Percentiles rank a stretch among this genome's conserved stretches.
Conservation (phyloP, 2,329 filamentous ascomycete genomes). For the Cladophialophora immunda region DNA sequence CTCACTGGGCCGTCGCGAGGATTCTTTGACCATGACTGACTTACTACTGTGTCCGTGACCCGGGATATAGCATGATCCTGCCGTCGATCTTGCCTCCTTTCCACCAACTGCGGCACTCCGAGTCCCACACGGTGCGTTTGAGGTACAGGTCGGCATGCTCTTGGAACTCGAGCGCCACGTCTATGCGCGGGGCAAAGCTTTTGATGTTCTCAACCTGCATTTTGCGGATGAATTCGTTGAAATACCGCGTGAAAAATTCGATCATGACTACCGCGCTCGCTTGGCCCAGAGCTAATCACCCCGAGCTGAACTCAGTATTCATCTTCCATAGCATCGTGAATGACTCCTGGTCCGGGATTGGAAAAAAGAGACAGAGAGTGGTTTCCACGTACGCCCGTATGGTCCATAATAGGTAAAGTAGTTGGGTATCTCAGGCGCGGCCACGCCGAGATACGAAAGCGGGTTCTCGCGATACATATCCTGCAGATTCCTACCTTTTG, state of each 20-base stretch:
- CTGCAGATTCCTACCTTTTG: slow-evolving; percentile 24
- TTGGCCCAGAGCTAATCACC: slow-evolving; percentile 42
- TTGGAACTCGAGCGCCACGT: slow-evolving; percentile 58
- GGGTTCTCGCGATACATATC: slow-evolving; percentile 29
- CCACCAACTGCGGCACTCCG: not conserved
- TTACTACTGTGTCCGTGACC: slow-evolving; percentile 1
- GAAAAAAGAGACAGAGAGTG: no score
- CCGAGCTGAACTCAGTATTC: no score
- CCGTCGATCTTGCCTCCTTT: not conserved
- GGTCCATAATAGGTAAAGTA: slow-evolving; percentile 42
- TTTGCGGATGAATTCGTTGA: slow-evolving; percentile 31
- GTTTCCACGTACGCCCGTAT: no score
- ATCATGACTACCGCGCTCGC: slow-evolving; percentile 27
- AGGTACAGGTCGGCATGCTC: slow-evolving; percentile 57
- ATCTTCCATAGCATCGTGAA: no score
- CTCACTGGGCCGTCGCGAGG: no score
- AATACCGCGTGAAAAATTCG: slow-evolving; percentile 24
- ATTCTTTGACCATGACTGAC: no score
- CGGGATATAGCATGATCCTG: not conserved
- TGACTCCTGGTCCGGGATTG: no score
- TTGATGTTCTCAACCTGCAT: slow-evolving; percentile 36
- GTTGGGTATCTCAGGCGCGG: slow-evolving; percentile 40
- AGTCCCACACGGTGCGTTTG: slow-evolving; percentile 41
- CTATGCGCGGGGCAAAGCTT: slow-evolving; percentile 48
- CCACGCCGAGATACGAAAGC: slow-evolving; percentile 33